phyloP scores from a whole-genome alignment of 2,329 filamentous ascomycete genomes.

The Claviceps fusiformis region DNA sequence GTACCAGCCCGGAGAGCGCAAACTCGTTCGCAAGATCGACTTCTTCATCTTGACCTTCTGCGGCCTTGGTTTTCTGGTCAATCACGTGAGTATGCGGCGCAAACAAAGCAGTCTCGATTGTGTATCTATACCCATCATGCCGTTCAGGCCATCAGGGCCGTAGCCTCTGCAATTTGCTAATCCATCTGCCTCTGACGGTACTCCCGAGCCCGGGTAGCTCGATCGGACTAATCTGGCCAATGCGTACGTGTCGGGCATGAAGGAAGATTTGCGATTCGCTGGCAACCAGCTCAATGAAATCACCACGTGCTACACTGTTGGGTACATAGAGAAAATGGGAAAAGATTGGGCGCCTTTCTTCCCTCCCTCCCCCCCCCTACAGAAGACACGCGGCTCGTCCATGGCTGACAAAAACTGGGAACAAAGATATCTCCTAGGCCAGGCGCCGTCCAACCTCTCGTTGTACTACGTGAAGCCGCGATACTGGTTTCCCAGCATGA shows the following conservation, averaged over 20 bases:
- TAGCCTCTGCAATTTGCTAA: not conserved
- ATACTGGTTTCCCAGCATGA: constrained; percentile 50
- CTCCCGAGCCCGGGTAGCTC: constrained; percentile 6
- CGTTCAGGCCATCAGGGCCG: no score
- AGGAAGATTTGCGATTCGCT: constrained; percentile 37
- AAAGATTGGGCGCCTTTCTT: no score
- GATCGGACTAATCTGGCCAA: constrained; percentile 23
- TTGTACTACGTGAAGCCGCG: constrained; percentile 50
- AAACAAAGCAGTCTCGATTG: no score
- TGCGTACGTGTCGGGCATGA: constrained; percentile 29
- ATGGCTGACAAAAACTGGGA: no score
- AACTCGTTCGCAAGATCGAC: constrained; percentile 43
- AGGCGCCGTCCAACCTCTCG: constrained; percentile 48
- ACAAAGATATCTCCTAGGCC: constrained; percentile 34
- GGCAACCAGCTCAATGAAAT: constrained; percentile 34
- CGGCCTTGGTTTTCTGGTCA: constrained; percentile 4
- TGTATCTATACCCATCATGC: not conserved
- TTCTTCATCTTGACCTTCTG: constrained; percentile 15
- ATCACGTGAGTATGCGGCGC: not conserved
- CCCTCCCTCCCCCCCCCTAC: no score
- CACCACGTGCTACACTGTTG: constrained; percentile 41
- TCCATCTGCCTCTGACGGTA: no score
- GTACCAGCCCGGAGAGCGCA: constrained; percentile 25
- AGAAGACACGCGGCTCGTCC: no score
- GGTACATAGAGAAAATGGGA: constrained; percentile 24